phyloP scores from a whole-genome alignment of 495 filamentous ascomycete genomes.

The Aspergillus bridgeri region DNA sequence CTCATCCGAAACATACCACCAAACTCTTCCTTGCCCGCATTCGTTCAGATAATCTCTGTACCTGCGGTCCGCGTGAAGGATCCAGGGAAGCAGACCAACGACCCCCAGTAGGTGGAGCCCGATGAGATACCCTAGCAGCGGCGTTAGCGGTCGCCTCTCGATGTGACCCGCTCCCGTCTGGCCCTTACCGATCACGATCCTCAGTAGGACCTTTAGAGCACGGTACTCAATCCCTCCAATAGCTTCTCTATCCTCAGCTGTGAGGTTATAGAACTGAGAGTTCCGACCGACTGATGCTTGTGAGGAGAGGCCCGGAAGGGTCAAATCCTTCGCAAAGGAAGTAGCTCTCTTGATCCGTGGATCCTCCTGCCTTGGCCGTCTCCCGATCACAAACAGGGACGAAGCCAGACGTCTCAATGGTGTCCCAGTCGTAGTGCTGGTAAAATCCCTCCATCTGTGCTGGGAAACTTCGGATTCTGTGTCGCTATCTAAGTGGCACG shows the following conservation, averaged over 20 bases:
- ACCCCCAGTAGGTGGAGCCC: conserved; percentile 63
- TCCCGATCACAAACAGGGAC: too few species aligned
- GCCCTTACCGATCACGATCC: conserved; percentile 50
- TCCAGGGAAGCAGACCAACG: conserved; percentile 65
- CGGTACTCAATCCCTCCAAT: conserved; percentile 65
- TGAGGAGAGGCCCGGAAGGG: conserved; percentile 25
- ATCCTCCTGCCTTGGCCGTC: too few species aligned
- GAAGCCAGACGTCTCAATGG: too few species aligned
- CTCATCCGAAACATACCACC: too few species aligned
- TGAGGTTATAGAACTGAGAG: conserved; percentile 68
- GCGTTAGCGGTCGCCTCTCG: too few species aligned
- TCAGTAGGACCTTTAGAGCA: conserved; percentile 51
- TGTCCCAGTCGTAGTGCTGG: too few species aligned
- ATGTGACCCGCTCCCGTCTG: too few species aligned
- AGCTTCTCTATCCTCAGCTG: conserved; percentile 55
- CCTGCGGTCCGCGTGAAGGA: conserved; percentile 49
- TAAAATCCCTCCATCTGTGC: too few species aligned
- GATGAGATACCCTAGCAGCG: conserved; percentile 63
- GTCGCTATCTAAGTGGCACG: too few species aligned
- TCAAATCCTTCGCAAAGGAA: conserved; percentile 9
- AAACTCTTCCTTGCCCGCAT: conserved; percentile 54
- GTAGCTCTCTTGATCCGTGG: too few species aligned
- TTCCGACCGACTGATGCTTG: conserved; percentile 69
- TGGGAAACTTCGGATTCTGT: too few species aligned
- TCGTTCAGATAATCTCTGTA: conserved; percentile 52